These are phyloP conservation scores for Lentinula raphanica DNA, from an alignment of 768 basidiomycete genomes.

Conservation along the genomic window DNA sequence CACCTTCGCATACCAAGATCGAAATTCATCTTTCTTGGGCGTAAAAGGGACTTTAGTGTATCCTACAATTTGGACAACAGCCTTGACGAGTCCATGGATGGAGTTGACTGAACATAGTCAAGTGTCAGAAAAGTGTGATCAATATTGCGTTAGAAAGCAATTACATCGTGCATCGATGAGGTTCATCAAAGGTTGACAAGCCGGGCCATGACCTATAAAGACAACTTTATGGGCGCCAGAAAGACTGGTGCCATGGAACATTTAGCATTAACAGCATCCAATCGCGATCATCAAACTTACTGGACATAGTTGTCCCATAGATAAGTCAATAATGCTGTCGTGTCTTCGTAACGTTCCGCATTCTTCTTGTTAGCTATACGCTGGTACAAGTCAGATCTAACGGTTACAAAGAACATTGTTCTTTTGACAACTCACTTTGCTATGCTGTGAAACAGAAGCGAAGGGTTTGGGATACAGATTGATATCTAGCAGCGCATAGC, in stretches of 20 bases:
- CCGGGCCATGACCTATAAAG: slow-evolving; percentile 84
- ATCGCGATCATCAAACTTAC: slow-evolving; percentile 38
- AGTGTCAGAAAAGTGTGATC: slow-evolving; percentile 1
- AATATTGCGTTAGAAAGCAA: no score
- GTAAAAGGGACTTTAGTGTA: slow-evolving; percentile 47
- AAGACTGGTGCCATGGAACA: slow-evolving; percentile 47
- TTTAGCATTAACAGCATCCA: slow-evolving; percentile 1
- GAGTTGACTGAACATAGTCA: slow-evolving; percentile 31
- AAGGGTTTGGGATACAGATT: slow-evolving; percentile 72
- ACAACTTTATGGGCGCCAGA: slow-evolving; percentile 69
- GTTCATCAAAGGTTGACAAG: slow-evolving; percentile 70
- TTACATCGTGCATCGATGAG: slow-evolving; percentile 69
- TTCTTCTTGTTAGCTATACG: slow-evolving; percentile 17
- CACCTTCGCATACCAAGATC: slow-evolving; percentile 73
- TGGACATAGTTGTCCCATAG: slow-evolving; percentile 96
- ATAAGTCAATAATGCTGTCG: slow-evolving; percentile 45
- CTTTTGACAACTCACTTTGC: slow-evolving; percentile 23
- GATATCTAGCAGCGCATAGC: slow-evolving; percentile 78
- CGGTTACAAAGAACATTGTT: background rate
- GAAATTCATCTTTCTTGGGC: slow-evolving; percentile 53
- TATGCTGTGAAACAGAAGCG: slow-evolving; percentile 16
- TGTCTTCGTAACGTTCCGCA: background rate
- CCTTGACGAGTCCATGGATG: slow-evolving; percentile 60
- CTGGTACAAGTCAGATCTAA: slow-evolving; percentile 18
- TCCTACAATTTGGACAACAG: slow-evolving; percentile 77